Percentiles rank a stretch among this genome's conserved stretches.
These are phyloP conservation scores for Gloeopeniophorella convolvens DNA, from an alignment of 768 basidiomycete species.

Conservation along the genomic window DNA sequence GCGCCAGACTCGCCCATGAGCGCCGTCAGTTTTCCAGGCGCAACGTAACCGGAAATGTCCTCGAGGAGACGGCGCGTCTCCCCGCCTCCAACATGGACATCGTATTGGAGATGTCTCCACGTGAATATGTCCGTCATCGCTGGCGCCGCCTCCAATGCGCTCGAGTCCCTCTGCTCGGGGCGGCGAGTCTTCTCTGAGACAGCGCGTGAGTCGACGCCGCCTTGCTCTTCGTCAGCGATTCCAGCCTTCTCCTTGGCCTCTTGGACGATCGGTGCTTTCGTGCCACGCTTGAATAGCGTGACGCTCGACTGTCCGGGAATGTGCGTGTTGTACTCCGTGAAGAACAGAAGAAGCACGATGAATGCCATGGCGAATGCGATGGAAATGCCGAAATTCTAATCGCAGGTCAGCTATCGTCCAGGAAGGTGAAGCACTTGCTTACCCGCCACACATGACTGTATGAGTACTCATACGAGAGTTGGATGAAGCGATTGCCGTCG, in stretches of 20 bases:
- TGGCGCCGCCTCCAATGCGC: conserved; percentile 12
- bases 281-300: conserved; percentile 61
- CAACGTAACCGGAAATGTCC: conserved; percentile 72
- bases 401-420: background rate
- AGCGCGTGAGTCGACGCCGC: background rate
- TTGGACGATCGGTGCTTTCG: conserved; percentile 25
- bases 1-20: conserved; percentile 62
- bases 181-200: background rate
- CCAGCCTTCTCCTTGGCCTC: conserved; percentile 14
- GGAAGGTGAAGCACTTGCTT: conserved; percentile 17
- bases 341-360: conserved; percentile 44
- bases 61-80: conserved; percentile 47
- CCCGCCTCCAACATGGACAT: conserved; percentile 47
- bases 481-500: conserved; percentile 50
- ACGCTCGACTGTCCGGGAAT: conserved; percentile 35
- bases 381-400: conserved; percentile 64
- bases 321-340: conserved; percentile 49
- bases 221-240: conserved; percentile 28
- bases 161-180: conserved; percentile 11
- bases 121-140: conserved; percentile 60
- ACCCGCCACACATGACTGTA: conserved; percentile 45
- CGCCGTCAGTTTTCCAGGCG: conserved; percentile 73
- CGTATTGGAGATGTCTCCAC: conserved; percentile 68
- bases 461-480: conserved; percentile 37
- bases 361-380: conserved; percentile 60